Base-by-base conservation (phyloP, 768 basidiomycete species). In the Suillus ampliporus region DNA sequence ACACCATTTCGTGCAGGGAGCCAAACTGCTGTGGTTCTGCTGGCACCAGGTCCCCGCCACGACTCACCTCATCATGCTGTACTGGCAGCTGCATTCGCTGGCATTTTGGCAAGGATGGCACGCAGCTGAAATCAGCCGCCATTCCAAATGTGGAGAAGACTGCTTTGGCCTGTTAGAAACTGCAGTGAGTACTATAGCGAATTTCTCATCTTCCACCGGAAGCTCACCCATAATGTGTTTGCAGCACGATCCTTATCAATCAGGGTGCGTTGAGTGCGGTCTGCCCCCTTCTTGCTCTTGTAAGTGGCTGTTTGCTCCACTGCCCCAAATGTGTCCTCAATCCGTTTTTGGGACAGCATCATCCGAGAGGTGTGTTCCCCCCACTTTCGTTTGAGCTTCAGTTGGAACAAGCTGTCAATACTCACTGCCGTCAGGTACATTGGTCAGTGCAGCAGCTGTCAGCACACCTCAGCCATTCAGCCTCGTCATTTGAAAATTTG, bases 401-500 rank as follows among this genome's bases (percentile, higher is more conserved):
- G 47, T 21, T 60, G 58, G n/a, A 60, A 60, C 35, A 60, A n/a
- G n/a, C n/a, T n/a, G n/a, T n/a, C n/a, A n/a, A n/a, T n/a, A n/a
- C n/a, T n/a, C n/a, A n/a, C n/a, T n/a, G n/a, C n/a, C n/a, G n/a
- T n/a, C n/a, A n/a, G n/a, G n/a, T n/a, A n/a, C n/a, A n/a, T n/a
- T n/a, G n/a, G n/a, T n/a, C n/a, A n/a, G n/a, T n/a, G n/a, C n/a
- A n/a, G n/a, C n/a, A n/a, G n/a, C n/a, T n/a, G n/a, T n/a, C n/a
- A 31, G 11, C 64, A 31, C 38, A 69, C 68, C 40, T 50, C 21
- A 63, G 21, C 69, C 66, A 71, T 37, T 31, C 17, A 13, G 57
- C 54, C 23, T 28, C n/a, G 35, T 71, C 61, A 17, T 51, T 8
- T 35, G 67, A 65, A 15, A 67, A 71, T 3, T 37, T 53, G 14